Conservation (phyloP, 306 rosid genomes). For the Cucumis cinereus region DNA sequence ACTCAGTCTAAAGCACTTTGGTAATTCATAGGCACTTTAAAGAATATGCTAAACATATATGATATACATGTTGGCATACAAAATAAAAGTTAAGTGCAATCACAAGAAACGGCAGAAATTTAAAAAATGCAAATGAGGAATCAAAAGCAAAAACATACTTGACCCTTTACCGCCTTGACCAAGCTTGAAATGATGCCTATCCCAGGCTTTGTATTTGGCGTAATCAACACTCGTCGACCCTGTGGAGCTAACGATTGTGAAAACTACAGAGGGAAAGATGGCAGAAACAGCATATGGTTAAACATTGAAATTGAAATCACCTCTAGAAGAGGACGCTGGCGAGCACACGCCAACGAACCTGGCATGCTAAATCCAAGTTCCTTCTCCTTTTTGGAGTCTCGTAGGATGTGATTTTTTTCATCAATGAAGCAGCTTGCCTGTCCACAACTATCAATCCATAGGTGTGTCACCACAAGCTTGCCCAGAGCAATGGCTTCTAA, state of each 20-base stretch:
- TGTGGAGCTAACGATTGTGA: slow-evolving; percentile 18
- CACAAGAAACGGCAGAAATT: not conserved
- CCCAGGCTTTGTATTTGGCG: slow-evolving; percentile 75
- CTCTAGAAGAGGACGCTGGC: slow-evolving; percentile 55
- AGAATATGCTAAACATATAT: not conserved
- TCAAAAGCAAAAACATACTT: slow-evolving; percentile 27
- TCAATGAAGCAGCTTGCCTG: slow-evolving; percentile 84
- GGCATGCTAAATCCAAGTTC: slow-evolving; percentile 87
- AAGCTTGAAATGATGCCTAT: slow-evolving; percentile 54
- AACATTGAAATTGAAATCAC: slow-evolving; percentile 17
- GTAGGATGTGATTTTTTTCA: slow-evolving; percentile 59
- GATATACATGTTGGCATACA: not conserved
- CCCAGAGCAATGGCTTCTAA: slow-evolving; percentile 85
- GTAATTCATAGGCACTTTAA: not conserved
- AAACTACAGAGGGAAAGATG: slow-evolving; percentile 3
- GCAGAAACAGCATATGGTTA: slow-evolving; percentile 9
- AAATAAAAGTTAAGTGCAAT: not conserved
- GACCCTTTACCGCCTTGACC: slow-evolving; percentile 69
- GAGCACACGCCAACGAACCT: slow-evolving; percentile 58
- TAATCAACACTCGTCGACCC: slow-evolving; percentile 76
- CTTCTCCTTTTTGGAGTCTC: slow-evolving; percentile 82
- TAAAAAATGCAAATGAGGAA: not conserved
- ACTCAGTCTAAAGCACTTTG: too few relatives aligned
- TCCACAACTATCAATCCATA: slow-evolving; percentile 90
- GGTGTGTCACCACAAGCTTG: slow-evolving; percentile 87